phyloP scores from a whole-genome alignment of 2,329 filamentous ascomycete genomes.

The Botrytis paeoniae region DNA sequence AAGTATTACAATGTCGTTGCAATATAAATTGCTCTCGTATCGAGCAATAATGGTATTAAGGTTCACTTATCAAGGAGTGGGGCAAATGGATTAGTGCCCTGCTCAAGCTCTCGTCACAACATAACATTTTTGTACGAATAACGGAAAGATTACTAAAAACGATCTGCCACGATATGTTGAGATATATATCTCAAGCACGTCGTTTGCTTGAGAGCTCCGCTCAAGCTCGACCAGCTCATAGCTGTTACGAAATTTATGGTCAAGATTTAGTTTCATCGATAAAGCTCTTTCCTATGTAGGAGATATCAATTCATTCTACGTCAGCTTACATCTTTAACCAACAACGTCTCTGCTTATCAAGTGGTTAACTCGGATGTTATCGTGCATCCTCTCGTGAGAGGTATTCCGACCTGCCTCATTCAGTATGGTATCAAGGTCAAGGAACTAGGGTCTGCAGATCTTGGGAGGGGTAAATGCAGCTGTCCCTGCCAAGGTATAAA shows the following conservation, averaged over 20 bases:
- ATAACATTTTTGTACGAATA: not conserved
- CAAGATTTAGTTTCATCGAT: not conserved
- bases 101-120: not conserved
- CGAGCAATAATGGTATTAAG: not conserved
- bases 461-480: not conserved
- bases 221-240: slow-evolving; percentile 8
- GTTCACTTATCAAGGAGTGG: not conserved
- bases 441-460: slow-evolving; percentile 18
- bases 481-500: slow-evolving; percentile 19
- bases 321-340: slow-evolving; percentile 2
- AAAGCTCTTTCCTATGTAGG: slow-evolving; percentile 11
- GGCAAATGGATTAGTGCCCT: not conserved
- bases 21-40: not conserved
- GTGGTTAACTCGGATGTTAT: not conserved
- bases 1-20: not conserved
- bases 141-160: not conserved
- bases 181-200: slow-evolving; percentile 2
- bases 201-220: not conserved
- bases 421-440: not conserved
- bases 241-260: not conserved
- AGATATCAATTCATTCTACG: slow-evolving; percentile 8
- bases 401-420: slow-evolving; percentile 12
- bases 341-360: slow-evolving; percentile 6
- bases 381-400: not conserved
- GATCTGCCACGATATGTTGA: not conserved